Base-by-base conservation (phyloP, 2,329 filamentous ascomycete species). In the Geosmithia putterillii region DNA sequence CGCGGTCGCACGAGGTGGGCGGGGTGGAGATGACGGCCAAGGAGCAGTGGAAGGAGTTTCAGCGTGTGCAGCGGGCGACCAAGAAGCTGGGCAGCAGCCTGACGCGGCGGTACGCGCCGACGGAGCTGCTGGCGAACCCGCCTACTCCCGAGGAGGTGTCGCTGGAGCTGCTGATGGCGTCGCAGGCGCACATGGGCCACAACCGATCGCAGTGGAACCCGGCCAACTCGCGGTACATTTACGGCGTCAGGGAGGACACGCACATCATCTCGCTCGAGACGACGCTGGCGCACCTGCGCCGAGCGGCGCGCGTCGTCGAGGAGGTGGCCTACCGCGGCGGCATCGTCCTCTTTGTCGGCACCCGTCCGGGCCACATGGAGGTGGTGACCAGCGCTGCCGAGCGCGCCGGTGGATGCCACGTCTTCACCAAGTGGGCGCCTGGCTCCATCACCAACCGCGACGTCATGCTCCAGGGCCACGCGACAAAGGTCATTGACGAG, bases 261-360 rank as follows among this genome's bases (percentile, higher is more conserved):
- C 90, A 95, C 65, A 88, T 98, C 59, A 95, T 98, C 61, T 84
- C 83, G 9, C 79, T 96, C 3, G 92, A 98, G 59, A 74, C 79
- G 47, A 96, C 86, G 25, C 87, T 88, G 14, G 83, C 88, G 15
- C 83, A 96, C 63, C 74, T 98, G 44, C 81, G 90, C n/a, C 81
- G 92, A 42, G 89, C 92, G 4, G 87, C 88, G n/a, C 85, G 89
- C 53, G 80, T 98, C 4, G 87, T 96, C 2, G 81, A 89, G 56
- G 87, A 88, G 57, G 86, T 96, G 2, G 77, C 87, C 7, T 83
- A 83, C 57, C 71, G 78, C 44, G 92, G 85, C 38, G 92, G 92
- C 2, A 63, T 95, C 46, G 82, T 96, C 40, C 74, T 98, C 8
- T 95, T 96, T 57, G 89, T 89, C 0, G 92, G 92, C 38, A 96